A percentile compares a stretch with the other conserved stretches of the same genome.
Evolutionary conservation across 768 basidiomycete genomes (phyloP).

Genomic region (Tulasnella sp.): DNA sequence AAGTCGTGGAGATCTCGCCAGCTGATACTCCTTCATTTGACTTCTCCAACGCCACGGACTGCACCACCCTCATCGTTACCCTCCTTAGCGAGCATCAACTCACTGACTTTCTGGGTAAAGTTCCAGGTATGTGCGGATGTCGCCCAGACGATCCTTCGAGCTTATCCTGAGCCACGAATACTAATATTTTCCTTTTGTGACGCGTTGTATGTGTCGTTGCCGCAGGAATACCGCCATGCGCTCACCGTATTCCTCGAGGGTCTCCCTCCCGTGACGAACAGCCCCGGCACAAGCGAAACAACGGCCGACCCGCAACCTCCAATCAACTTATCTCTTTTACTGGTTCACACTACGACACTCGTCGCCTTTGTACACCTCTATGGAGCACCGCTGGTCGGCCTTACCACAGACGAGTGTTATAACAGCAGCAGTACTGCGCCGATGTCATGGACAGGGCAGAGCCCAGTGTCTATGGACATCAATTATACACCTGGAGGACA

Average conservation of each 20-base stretch:
- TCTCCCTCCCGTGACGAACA: background rate
- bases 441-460: background rate
- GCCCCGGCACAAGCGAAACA: background rate
- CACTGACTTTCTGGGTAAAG: no score
- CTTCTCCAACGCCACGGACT: no score
- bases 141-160: no score
- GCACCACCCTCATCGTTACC: no score
- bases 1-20: no score
- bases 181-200: background rate
- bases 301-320: background rate
- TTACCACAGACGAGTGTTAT: no score
- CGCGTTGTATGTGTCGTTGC: background rate
- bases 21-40: no score
- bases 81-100: no score
- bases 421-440: no score
- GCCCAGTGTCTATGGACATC: background rate
- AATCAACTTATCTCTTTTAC: background rate
- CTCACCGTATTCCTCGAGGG: slow-evolving; percentile 4
- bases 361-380: slow-evolving; percentile 11
- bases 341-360: slow-evolving; percentile 1
- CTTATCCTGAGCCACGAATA: no score
- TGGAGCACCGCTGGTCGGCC: no score
- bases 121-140: no score
- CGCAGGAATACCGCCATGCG: slow-evolving; percentile 1
- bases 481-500: background rate